phyloP scores from a whole-genome alignment of 805 yeast species.

The Sugiyamaella floridensis region DNA sequence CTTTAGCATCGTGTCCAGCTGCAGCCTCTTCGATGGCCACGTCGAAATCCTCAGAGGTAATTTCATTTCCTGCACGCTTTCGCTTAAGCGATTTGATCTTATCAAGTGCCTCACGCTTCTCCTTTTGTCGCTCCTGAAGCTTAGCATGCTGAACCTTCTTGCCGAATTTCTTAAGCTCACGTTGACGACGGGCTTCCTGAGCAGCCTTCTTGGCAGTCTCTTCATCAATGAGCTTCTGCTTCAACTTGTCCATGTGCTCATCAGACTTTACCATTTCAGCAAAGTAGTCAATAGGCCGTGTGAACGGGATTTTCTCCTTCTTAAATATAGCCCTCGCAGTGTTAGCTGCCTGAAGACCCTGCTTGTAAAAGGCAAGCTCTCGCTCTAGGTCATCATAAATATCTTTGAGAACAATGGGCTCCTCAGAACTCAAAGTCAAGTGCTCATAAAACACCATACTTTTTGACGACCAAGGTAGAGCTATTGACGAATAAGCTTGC shows the following conservation, averaged over 20 bases:
- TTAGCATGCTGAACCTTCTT: slow-evolving; percentile 94
- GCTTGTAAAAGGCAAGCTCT: slow-evolving; percentile 91
- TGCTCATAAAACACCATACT: slow-evolving; percentile 77
- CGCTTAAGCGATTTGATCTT: slow-evolving; percentile 85
- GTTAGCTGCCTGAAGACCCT: slow-evolving; percentile 77
- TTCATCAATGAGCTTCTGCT: slow-evolving; percentile 70
- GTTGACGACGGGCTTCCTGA: slow-evolving; percentile 89
- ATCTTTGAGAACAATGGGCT: slow-evolving; percentile 60
- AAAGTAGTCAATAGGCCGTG: slow-evolving; percentile 91
- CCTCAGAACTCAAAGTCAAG: slow-evolving; percentile 59
- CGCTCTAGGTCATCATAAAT: slow-evolving; percentile 94
- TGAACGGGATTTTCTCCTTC: slow-evolving; percentile 73
- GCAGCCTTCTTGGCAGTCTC: slow-evolving; percentile 69
- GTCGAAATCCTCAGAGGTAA: slow-evolving; percentile 69
- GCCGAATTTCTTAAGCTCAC: slow-evolving; percentile 93
- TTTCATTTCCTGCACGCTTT: slow-evolving; percentile 74
- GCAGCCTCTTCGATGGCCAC: slow-evolving; percentile 90
- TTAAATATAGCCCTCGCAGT: slow-evolving; percentile 59
- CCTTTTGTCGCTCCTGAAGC: slow-evolving; percentile 86
- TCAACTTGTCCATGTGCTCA: slow-evolving; percentile 94
- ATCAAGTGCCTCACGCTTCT: slow-evolving; percentile 83
- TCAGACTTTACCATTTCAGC: slow-evolving; percentile 98
- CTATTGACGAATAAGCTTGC: slow-evolving; percentile 26
- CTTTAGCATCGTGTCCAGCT: slow-evolving; percentile 44
- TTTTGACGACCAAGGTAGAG: slow-evolving; percentile 41